Base-by-base conservation (phyloP, 768 basidiomycete species). In the Hypholoma sublateritium region DNA sequence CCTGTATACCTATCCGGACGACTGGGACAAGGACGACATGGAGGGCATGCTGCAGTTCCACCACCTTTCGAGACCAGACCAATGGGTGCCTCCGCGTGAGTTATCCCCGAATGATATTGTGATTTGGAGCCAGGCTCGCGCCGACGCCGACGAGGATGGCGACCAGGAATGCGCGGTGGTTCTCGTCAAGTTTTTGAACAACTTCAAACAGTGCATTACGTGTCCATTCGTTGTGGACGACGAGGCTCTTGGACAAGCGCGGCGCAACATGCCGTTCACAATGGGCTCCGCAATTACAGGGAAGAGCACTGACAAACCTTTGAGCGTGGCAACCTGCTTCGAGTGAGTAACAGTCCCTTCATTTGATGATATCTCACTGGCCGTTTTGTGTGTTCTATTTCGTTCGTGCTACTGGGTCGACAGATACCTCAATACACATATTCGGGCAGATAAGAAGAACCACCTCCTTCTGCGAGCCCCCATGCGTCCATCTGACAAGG, bases 11-110 rank as follows among this genome's bases (percentile, higher is more conserved):
- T 61, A 58, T 37, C 54, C 54, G 5, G 64, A 62, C 4, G 41
- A 55, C 13, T 59, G 53, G 50, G 61, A 59, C 19, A 46, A 59
- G 7, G 53, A 61, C 32, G 50, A 48, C 16, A 49, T 63, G 36
- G 59, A 65, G 42, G 62, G 62, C 3, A 63, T 65, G 64, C 61
- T 65, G 3, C 64, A 63, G 34, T 53, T 65, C 17, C 61, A 65
- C 37, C 41, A 59, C n/a, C 50, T 63, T 35, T 50, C 28, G 44
- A 57, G 5, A 32, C 55, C 2, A 41, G 57, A 53, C 56, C 55
- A 3, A 58, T 52, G 64, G 13, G 24, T 57, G 14, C 59, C 53
- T 9, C 32, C 49, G 5, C 21, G 50, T 11, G 22, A 35, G 22
- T 43, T 51, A 5, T 36, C 53, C 8, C 21, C 49, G 11, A 61